These are phyloP conservation scores for Eucalyptus marginata DNA, from an alignment of 345 rosid species.

Conservation along the genomic window DNA sequence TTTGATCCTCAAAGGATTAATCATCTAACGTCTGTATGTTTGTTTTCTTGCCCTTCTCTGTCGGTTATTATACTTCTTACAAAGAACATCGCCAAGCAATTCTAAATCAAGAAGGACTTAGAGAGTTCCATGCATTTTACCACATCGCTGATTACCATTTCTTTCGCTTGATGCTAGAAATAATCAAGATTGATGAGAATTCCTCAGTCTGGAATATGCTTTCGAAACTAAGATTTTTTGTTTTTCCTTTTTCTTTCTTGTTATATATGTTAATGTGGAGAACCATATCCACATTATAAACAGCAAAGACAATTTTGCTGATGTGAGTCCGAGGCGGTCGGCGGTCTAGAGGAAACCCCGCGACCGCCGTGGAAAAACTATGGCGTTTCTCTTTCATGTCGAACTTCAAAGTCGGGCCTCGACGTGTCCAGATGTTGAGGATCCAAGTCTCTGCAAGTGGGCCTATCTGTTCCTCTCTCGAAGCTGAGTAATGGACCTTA, in stretches of 20 bases:
- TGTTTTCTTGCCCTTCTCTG: too few relatives aligned
- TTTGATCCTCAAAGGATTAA: neutral
- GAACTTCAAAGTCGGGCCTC: neutral
- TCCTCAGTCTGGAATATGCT: neutral
- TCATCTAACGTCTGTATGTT: too few relatives aligned
- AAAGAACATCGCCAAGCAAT: neutral
- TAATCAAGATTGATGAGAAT: neutral
- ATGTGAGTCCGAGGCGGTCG: neutral
- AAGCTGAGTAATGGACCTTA: neutral
- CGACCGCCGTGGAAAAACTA: neutral
- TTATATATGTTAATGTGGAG: neutral
- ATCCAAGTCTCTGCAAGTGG: neutral
- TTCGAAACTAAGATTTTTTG: rapidly evolving
- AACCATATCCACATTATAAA: neutral
- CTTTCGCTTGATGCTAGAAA: rapidly evolving
- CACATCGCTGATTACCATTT: rapidly evolving
- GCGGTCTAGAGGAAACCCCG: neutral
- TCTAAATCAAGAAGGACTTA: neutral
- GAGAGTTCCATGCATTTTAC: neutral
- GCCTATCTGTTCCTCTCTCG: neutral
- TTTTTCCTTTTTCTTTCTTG: neutral
- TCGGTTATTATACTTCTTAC: too few relatives aligned
- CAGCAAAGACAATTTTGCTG: neutral
- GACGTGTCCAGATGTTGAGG: neutral
- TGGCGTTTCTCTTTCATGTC: neutral